phyloP scores from a whole-genome alignment of 2,329 filamentous ascomycete species.

The Microdochium bolleyi region DNA sequence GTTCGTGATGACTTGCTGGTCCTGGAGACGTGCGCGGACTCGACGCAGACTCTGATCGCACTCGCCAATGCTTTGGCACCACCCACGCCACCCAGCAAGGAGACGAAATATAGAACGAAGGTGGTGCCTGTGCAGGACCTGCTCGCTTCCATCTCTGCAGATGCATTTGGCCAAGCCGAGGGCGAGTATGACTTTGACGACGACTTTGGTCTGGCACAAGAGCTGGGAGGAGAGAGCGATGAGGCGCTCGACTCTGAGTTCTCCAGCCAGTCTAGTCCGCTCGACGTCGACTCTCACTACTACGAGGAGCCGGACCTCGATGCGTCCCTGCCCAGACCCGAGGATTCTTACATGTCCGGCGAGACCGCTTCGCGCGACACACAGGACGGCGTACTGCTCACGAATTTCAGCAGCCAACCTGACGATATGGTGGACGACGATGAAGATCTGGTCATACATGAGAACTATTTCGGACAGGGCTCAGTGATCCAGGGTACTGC shows the following conservation, averaged over 20 bases:
- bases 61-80: constrained; percentile 75
- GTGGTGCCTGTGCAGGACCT: constrained; percentile 82
- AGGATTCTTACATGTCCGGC: constrained; percentile 26
- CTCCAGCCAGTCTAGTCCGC: constrained; percentile 22
- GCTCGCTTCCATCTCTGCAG: constrained; percentile 81
- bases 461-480: constrained; percentile 66
- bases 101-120: constrained; percentile 79
- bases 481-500: constrained; percentile 57
- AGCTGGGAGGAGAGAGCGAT: constrained; percentile 32
- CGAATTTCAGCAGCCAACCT: constrained; percentile 28
- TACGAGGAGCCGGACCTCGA: constrained; percentile 33
- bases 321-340: constrained; percentile 40
- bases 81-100: constrained; percentile 73
- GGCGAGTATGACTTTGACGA: constrained; percentile 56
- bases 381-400: constrained; percentile 35
- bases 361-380: constrained; percentile 33
- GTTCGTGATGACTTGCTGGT: constrained; percentile 81
- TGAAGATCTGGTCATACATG: constrained; percentile 62
- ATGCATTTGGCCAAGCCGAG: constrained; percentile 63
- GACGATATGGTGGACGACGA: constrained; percentile 39
- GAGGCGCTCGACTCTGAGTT: constrained; percentile 28
- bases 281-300: constrained; percentile 35
- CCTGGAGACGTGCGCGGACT: constrained; percentile 92
- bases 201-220: constrained; percentile 49
- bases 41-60: constrained; percentile 81